Percentiles rank a stretch among this genome's conserved stretches.
These are phyloP conservation scores for Candida orba DNA, from an alignment of 805 yeast species.

Conservation along the genomic window DNA sequence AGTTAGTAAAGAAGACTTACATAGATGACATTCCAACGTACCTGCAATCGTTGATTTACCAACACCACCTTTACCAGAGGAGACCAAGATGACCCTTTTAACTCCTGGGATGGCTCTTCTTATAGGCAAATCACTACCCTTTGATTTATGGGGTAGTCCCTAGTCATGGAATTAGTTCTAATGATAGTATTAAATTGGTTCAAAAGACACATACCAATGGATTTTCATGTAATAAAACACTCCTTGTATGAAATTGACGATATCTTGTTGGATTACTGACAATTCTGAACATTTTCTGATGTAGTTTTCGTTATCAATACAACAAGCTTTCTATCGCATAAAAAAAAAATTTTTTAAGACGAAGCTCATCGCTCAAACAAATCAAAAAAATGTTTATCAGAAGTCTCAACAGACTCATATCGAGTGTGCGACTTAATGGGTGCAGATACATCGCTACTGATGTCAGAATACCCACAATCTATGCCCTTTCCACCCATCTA, in stretches of 20 bases:
- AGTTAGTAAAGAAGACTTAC: not conserved
- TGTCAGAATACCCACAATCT: conserved; percentile 56
- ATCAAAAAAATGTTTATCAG: too few species aligned
- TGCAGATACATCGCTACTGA: too few species aligned
- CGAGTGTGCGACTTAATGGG: not conserved
- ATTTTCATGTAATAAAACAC: conserved; percentile 33
- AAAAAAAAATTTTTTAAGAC: too few species aligned
- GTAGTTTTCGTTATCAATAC: too few species aligned
- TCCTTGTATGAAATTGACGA: not conserved
- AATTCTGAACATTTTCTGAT: not conserved
- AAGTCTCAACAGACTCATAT: not conserved
- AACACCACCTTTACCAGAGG: conserved; percentile 77
- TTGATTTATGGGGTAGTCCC: conserved; percentile 17
- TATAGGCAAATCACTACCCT: conserved; percentile 48
- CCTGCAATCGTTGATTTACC: conserved; percentile 69
- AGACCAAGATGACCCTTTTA: conserved; percentile 56
- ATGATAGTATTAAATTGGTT: not conserved
- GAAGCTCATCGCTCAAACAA: too few species aligned
- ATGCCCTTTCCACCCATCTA: conserved; percentile 82
- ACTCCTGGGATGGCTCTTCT: conserved; percentile 54
- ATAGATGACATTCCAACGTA: too few species aligned
- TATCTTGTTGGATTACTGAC: too few species aligned
- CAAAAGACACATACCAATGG: conserved; percentile 39
- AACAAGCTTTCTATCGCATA: too few species aligned
- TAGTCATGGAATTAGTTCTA: not conserved